Base-by-base conservation (phyloP, 345 rosid species). In the Mangifera indica region DNA sequence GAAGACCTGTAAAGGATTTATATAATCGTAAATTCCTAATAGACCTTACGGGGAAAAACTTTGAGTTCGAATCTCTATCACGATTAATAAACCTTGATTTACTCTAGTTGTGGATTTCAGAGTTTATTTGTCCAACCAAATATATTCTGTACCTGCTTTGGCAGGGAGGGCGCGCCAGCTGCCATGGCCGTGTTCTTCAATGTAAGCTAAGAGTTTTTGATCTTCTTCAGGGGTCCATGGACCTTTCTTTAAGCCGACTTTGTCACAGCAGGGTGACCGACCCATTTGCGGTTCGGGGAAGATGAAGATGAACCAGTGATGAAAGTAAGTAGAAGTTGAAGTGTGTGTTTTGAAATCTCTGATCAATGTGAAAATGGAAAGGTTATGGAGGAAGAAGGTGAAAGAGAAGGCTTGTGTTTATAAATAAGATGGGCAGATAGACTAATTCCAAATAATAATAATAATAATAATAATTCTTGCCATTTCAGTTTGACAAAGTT, bases 151-250 rank as follows among this genome's bases (percentile, higher is more conserved):
- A 91, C 98, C 97, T 37, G 98, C 98, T 91, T 88, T 91, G 2
- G 82, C 76, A 0, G 98, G 98, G 78, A 93, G 79, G 69, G 91
- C 84, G 34, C 97, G 93, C 98, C 97, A 93, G 82, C 97, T 91
- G 72, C 98, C 98, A 80, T 89, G 96, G 63, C 98, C 97, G 71
- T 91, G 89, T 73, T 93, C 96, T 78, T 93, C 96, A 49, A 93
- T 88, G 79, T 84, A 91, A 71, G 91, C 98, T 56, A 93, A 74
- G 76, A 93, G 98, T 70, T 93, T 93, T 72, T 91, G 96, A 78
- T 93, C 98, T 75, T 91, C 98, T 81, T 91, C 98, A 14, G 90
- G 93, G 40, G 96, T 93, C 98, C 98, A 93, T 24, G 98, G 98
- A 21, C 98, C 98, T 89, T 89, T 93, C 90, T 93, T 93, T 74